Base-by-base conservation (phyloP, 2,329 filamentous ascomycete species). In the Chrysoporthe puriensis region DNA sequence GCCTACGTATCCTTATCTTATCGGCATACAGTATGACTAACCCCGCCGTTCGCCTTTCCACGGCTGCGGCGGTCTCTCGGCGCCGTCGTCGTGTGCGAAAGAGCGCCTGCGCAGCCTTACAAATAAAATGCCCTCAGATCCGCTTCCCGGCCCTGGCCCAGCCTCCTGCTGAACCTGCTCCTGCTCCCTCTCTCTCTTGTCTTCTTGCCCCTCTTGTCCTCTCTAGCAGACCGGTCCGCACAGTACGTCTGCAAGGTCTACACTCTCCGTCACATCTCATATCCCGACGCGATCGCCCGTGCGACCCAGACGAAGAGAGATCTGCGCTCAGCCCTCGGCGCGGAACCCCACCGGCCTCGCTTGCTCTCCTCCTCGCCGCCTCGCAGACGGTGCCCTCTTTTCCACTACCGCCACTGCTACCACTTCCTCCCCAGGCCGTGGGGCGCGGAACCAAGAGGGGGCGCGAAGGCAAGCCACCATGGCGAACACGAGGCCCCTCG, bases 401-500 rank as follows among this genome's bases (percentile, higher is more conserved):
- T 26, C 26, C 26, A 26, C 26, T 26, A 26, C 26, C 26, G 26
- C 50, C n/a, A 6, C 21, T n/a, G n/a, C n/a, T 11, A 6, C 42
- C 13, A 56, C 48, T 34, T 4, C 36, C 21, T n/a, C 3, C 43
- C 21, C n/a, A 14, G 32, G 42, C n/a, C 54, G 43, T 26, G 34
- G 8, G 34, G 21, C 57, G 48, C 11, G 34, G 43, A 52, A 26
- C 26, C 40, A 54, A 2, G 16, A 36, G 16, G 14, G 14, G 26
- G 7, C 7, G 43, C n/a, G 34, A 57, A 70, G 52, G 40, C 57
- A 62, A 42, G 34, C 50, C 21, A 34, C 16, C 46, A 70, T 70
- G 68, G 68, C 46, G 32, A 68, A 70, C 26, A 61, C 85, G 70
- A 90, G 93, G 70, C 90, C 92, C 59, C 82, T 85, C 63, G 86